A percentile compares a stretch with the other conserved stretches of the same genome.
These are phyloP conservation scores for Cladophialophora bantiana DNA, from an alignment of 2,329 filamentous ascomycete species.

Conservation along the genomic window DNA sequence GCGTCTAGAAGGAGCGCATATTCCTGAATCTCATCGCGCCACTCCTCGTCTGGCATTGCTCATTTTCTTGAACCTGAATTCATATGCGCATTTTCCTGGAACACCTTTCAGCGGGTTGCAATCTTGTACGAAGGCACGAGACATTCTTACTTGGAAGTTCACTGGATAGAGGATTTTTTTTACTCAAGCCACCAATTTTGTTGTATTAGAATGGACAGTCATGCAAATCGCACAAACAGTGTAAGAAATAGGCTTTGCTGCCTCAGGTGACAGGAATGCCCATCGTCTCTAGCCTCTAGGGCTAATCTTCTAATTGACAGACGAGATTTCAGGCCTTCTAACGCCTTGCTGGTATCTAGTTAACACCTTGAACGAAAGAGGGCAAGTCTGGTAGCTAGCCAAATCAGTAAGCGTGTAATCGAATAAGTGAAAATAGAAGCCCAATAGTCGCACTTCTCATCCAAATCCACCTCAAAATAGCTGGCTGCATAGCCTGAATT, in stretches of 20 bases:
- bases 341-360: not conserved
- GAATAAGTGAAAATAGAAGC: not conserved
- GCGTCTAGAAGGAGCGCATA: constrained; percentile 18
- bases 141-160: no score
- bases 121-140: not conserved
- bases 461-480: not conserved
- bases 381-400: not conserved
- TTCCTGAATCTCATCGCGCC: constrained; percentile 25
- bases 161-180: no score
- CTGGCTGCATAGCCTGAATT: not conserved
- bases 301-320: no score
- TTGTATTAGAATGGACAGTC: no score
- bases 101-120: not conserved
- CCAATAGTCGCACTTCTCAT: not conserved
- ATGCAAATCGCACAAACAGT: no score
- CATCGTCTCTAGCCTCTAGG: no score
- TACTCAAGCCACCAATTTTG: no score
- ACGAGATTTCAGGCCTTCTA: no score
- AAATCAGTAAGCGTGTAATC: not conserved
- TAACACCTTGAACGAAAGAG: not conserved
- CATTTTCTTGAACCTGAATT: not conserved
- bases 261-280: no score
- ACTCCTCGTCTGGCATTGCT: constrained; percentile 24
- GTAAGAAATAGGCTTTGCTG: no score
- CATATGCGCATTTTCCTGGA: not conserved